Conservation (phyloP, 2,329 filamentous ascomycete genomes). For the Arthrobotrys megalospora region DNA sequence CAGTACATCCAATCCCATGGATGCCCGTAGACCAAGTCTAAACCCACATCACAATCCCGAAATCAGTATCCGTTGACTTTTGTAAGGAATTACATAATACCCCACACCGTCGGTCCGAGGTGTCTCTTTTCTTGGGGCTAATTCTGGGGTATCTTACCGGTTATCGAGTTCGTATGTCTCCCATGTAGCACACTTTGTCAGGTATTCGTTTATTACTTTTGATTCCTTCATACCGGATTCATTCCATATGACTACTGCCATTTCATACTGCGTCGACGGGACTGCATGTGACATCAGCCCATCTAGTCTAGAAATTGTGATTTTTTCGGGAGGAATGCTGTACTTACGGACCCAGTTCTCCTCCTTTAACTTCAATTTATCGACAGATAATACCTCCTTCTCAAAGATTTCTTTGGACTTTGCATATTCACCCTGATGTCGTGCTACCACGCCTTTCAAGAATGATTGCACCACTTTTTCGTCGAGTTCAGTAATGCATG, state of each 20-base stretch:
- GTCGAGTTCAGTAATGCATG: constrained; percentile 70
- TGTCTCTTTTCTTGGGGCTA: not conserved
- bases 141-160: constrained; percentile 26
- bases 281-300: constrained; percentile 63
- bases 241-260: constrained; percentile 84
- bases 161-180: constrained; percentile 80
- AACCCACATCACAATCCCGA: constrained; percentile 64
- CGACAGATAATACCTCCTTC: constrained; percentile 73
- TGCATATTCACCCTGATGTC: constrained; percentile 75
- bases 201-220: constrained; percentile 75
- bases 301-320: not conserved
- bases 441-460: constrained; percentile 76
- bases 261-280: constrained; percentile 86
- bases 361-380: constrained; percentile 72
- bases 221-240: constrained; percentile 73
- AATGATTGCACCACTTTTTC: constrained; percentile 78
- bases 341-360: constrained; percentile 75
- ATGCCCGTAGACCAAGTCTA: constrained; percentile 80
- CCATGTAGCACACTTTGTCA: constrained; percentile 79
- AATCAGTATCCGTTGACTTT: constrained; percentile 4
- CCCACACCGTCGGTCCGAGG: constrained; percentile 40
- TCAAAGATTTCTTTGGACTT: constrained; percentile 78
- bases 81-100: constrained; percentile 9
- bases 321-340: not conserved
- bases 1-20: constrained; percentile 78